A percentile compares a stretch with the other conserved stretches of the same genome.
These are phyloP conservation scores for Pythium oligandrum DNA, from an alignment of 352 stramenopile species.

Conservation along the genomic window DNA sequence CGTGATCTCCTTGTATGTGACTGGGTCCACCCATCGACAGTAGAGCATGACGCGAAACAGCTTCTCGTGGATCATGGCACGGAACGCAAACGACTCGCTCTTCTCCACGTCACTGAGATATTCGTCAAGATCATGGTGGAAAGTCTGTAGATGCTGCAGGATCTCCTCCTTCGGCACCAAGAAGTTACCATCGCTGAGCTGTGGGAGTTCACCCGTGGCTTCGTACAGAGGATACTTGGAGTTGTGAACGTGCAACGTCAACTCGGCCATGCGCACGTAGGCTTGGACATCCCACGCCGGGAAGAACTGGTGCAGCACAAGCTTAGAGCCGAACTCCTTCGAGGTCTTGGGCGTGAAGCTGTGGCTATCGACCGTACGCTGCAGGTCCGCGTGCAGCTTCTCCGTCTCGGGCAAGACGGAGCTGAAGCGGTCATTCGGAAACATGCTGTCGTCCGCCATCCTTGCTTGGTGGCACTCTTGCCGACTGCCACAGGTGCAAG, in stretches of 20 bases:
- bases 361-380: conserved; percentile 34
- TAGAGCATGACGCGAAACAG: conserved; percentile 78
- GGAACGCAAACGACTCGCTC: conserved; percentile 80
- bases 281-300: conserved; percentile 81
- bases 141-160: conserved; percentile 85
- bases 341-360: conserved; percentile 65
- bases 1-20: conserved; percentile 83
- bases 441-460: conserved; percentile 34
- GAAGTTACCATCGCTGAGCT: conserved; percentile 85
- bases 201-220: conserved; percentile 71
- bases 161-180: conserved; percentile 81
- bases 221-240: conserved; percentile 79
- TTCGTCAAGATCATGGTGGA: conserved; percentile 78
- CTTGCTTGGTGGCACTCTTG: too few species aligned
- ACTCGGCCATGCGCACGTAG: conserved; percentile 73
- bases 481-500: too few species aligned
- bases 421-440: conserved; percentile 79
- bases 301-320: conserved; percentile 79
- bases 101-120: conserved; percentile 63
- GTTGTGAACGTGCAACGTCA: conserved; percentile 82
- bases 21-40: conserved; percentile 79
- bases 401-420: conserved; percentile 66
- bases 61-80: conserved; percentile 78
- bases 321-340: conserved; percentile 46
- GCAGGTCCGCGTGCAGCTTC: conserved; percentile 63